These are phyloP conservation scores for Clarkia xantiana DNA, from an alignment of 345 rosid genomes.

Conservation along the genomic window DNA sequence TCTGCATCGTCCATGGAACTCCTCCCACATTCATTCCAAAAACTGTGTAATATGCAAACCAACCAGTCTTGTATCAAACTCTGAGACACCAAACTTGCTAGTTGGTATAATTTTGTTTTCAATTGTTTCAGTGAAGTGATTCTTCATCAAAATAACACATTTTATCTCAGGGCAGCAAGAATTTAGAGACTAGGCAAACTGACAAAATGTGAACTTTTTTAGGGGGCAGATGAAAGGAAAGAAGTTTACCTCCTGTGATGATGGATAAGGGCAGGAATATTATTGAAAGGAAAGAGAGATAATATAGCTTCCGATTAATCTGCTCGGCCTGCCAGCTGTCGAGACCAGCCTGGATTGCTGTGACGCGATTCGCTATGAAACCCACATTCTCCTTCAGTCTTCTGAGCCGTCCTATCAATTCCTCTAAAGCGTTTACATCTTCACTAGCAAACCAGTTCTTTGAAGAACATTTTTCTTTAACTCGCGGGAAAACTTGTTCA, in stretches of 20 bases:
- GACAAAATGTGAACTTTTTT: neutral
- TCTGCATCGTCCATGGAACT: conserved; percentile 92
- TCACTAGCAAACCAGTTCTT: conserved; percentile 62
- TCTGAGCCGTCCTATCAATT: conserved; percentile 63
- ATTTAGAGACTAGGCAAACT: too few relatives aligned
- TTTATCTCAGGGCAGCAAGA: too few relatives aligned
- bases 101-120: too few relatives aligned
- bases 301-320: conserved; percentile 81
- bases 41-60: conserved; percentile 41
- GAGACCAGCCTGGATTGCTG: conserved; percentile 77
- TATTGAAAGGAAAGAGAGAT: conserved; percentile 89
- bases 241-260: conserved; percentile 73
- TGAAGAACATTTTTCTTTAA: conserved; percentile 63
- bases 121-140: too few relatives aligned
- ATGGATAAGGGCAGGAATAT: conserved; percentile 84
- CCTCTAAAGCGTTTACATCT: conserved; percentile 60
- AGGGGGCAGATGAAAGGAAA: neutral
- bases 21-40: conserved; percentile 99
- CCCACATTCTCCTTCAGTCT: conserved; percentile 89
- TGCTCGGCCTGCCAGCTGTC: conserved; percentile 98
- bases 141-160: too few relatives aligned
- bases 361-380: conserved; percentile 83
- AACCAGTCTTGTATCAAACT: too few relatives aligned
- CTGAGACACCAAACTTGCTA: too few relatives aligned
- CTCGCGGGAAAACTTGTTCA: conserved; percentile 90